A percentile compares a stretch with the other conserved stretches of the same genome.
These are phyloP conservation scores for Capniomyces stellatus DNA, from an alignment of 371 early-diverging fungal species.

Conservation along the genomic window DNA sequence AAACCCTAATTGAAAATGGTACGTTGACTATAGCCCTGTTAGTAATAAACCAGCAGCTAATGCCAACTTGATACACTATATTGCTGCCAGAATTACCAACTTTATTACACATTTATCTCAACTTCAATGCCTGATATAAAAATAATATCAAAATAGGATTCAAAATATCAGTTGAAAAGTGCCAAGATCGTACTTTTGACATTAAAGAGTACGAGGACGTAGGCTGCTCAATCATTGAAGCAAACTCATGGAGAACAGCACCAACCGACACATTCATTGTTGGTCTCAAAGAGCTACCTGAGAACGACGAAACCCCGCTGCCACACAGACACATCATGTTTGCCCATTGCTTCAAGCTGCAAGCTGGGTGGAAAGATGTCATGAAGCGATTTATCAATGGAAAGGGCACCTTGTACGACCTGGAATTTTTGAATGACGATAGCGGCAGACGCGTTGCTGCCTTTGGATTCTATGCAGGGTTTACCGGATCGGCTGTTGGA, in stretches of 20 bases:
- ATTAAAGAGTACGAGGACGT: constrained; percentile 66
- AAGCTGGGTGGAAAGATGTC: constrained; percentile 84
- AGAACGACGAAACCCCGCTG: constrained; percentile 74
- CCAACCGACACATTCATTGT: constrained; percentile 77
- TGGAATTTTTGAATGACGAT: constrained; percentile 79
- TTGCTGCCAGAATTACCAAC: too few species aligned
- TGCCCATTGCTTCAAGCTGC: constrained; percentile 93
- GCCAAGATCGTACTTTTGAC: constrained; percentile 64
- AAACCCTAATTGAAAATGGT: constrained; percentile 49
- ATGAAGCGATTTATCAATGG: constrained; percentile 68
- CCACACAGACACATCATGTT: constrained; percentile 92
- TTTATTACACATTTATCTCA: too few species aligned
- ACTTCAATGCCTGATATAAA: too few species aligned
- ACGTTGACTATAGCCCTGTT: constrained; percentile 3
- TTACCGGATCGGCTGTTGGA: constrained; percentile 82
- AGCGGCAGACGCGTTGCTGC: constrained; percentile 85
- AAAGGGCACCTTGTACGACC: constrained; percentile 73
- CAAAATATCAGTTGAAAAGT: constrained; percentile 77
- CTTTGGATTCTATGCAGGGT: constrained; percentile 93
- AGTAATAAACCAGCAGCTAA: too few species aligned
- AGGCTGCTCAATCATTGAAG: constrained; percentile 62
- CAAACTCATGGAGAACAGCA: constrained; percentile 70
- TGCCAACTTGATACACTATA: too few species aligned
- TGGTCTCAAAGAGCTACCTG: constrained; percentile 94
- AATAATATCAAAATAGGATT: constrained; percentile 42